Evolutionary conservation across 371 early-diverging fungal species (phyloP).

Genomic region (Fennellomyces sp.): DNA sequence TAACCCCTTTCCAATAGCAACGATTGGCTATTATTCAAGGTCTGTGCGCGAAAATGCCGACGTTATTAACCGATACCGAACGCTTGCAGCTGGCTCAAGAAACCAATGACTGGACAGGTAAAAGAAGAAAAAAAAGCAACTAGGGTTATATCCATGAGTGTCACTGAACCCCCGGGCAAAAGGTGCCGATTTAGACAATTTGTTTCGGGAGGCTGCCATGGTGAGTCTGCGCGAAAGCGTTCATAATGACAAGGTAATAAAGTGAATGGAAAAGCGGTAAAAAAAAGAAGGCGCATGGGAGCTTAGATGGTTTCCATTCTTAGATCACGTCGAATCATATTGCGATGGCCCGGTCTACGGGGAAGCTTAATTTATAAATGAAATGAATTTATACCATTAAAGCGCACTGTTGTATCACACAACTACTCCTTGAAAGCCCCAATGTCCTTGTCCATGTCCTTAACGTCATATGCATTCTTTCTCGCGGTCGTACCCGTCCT

Average conservation of each 20-base stretch:
- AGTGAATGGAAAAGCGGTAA: too few species aligned
- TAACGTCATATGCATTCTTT: not conserved
- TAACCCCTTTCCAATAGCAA: constrained; percentile 35
- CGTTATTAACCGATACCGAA: constrained; percentile 34
- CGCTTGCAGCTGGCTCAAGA: constrained; percentile 25
- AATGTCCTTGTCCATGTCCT: not conserved
- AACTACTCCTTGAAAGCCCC: not conserved
- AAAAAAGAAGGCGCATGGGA: not conserved
- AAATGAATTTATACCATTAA: too few species aligned
- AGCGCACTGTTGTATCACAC: too few species aligned
- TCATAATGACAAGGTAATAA: constrained; percentile 14
- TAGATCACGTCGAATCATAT: too few species aligned
- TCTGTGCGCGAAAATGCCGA: constrained; percentile 61
- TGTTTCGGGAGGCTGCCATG: constrained; percentile 68
- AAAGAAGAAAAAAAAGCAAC: not conserved
- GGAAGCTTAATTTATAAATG: too few species aligned
- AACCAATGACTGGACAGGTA: constrained; percentile 60
- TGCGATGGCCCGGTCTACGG: too few species aligned
- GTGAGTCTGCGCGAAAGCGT: constrained; percentile 60
- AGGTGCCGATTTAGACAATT: constrained; percentile 65
- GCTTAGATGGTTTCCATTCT: too few species aligned
- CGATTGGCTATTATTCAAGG: constrained; percentile 60
- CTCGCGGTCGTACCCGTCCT: constrained; percentile 3
- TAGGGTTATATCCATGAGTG: too few species aligned
- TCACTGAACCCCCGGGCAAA: not conserved